Evolutionary conservation across 495 filamentous ascomycete species (phyloP).

Genomic region (Cercophora scortea): DNA sequence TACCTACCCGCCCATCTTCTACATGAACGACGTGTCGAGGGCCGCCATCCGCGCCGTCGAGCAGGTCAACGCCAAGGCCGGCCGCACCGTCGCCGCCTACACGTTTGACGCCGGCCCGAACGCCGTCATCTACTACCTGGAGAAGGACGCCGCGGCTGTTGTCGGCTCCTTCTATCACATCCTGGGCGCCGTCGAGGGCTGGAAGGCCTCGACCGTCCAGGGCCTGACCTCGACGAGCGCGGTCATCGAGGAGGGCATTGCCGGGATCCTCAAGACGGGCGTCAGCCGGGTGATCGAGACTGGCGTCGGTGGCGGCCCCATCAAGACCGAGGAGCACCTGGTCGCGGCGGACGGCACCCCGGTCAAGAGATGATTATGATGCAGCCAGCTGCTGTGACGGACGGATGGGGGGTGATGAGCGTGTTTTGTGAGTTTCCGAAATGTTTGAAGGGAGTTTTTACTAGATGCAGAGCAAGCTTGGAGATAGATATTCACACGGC

Average conservation of each 20-base stretch:
- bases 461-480: too few relatives aligned
- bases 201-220: slow-evolving; percentile 39
- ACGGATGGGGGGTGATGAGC: too few relatives aligned
- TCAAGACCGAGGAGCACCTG: slow-evolving; percentile 68
- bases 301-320: slow-evolving; percentile 81
- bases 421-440: too few relatives aligned
- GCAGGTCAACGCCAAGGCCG: slow-evolving; percentile 68
- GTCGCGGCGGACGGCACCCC: slow-evolving; percentile 62
- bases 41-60: slow-evolving; percentile 84
- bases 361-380: slow-evolving; percentile 17
- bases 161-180: slow-evolving; percentile 59
- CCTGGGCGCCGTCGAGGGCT: slow-evolving; percentile 50
- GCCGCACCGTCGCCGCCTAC: slow-evolving; percentile 76
- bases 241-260: slow-evolving; percentile 46
- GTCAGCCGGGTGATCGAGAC: slow-evolving; percentile 86
- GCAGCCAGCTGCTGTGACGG: background rate
- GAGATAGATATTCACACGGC: too few relatives aligned
- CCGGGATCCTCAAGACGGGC: slow-evolving; percentile 61
- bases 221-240: slow-evolving; percentile 41
- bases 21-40: slow-evolving; percentile 86
- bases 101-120: slow-evolving; percentile 98
- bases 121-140: slow-evolving; percentile 87
- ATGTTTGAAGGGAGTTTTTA: too few relatives aligned
- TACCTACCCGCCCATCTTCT: slow-evolving; percentile 94
- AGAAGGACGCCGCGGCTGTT: slow-evolving; percentile 63